Evolutionary conservation across 2,329 filamentous ascomycete species (phyloP), one percentile per base, ranked within the genome.

Genomic region (Colletotrichum karsti): DNA sequence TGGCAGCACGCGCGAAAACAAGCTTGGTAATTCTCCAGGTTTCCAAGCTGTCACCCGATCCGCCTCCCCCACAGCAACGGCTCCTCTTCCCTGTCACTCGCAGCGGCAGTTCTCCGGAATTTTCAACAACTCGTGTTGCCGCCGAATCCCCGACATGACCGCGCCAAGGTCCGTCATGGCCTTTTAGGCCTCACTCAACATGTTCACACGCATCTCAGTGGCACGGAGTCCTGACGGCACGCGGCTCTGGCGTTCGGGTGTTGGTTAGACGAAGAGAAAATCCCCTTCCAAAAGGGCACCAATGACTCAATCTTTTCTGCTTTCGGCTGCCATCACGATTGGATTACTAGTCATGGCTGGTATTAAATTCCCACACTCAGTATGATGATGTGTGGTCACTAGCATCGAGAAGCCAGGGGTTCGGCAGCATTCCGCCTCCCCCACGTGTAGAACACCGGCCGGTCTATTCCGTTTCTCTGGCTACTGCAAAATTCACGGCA

Each of bases 41-140:
- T 64, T 67, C 39, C 60, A 50, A 58, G 59, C 15, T 48, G 60
- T 68, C 65, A 68, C 60, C 60, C 46, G 44, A 68, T 64, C 53
- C 53, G 46, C 35, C 15, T 59, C 56, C 65, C 60, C 65, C 60
- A 59, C 65, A 59, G 6, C 33, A 24, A 24, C 33, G 30, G 13
- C n/a, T 58, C 30, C 35, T 48, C 2, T 56, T 39, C 42, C 58
- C 24, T 56, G 63, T 42, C 50, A 55, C 51, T 35, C 24, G 24
- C 46, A 48, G 24, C 53, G 30, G 60, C 18, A 54, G 39, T 59
- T 59, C 46, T 67, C 44, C 64, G 53, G 53, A 35, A 39, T 7
- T 41, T 51, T 58, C 28, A 46, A 26, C 24, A 28, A 22, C 51
- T 18, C 24, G 41, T 51, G 50, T 50, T 15, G 33, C 53, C 30